Percentiles rank a stretch among this genome's conserved stretches.
phyloP scores from a whole-genome alignment of 1,284 basidiomycete species.

The Phellopilus nigrolimitatus region DNA sequence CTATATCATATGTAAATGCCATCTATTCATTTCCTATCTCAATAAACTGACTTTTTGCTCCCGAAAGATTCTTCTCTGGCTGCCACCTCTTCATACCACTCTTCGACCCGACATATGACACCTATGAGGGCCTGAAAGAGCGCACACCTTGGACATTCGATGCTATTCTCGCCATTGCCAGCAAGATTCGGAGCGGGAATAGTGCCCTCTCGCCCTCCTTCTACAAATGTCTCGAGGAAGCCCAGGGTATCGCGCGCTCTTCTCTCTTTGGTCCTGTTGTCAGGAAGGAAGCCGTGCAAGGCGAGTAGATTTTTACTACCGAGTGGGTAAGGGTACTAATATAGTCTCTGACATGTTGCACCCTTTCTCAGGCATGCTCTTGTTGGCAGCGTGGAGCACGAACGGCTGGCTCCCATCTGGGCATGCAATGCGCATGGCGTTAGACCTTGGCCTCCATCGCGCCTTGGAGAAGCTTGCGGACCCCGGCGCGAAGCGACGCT shows the following conservation, averaged over 20 bases:
- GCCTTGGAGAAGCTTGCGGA: slow-evolving; percentile 89
- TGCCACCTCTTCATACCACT: slow-evolving; percentile 94
- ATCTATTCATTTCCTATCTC: slow-evolving; percentile 1
- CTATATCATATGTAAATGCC: slow-evolving; percentile 72
- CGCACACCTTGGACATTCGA: slow-evolving; percentile 92
- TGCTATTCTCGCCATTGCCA: slow-evolving; percentile 84
- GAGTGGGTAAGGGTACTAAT: too few species aligned
- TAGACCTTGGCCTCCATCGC: slow-evolving; percentile 88
- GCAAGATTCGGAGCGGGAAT: slow-evolving; percentile 87
- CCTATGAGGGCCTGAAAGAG: slow-evolving; percentile 84
- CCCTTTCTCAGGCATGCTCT: slow-evolving; percentile 67
- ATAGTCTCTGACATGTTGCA: slow-evolving; percentile 10
- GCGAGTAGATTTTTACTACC: slow-evolving; percentile 32
- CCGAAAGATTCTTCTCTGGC: slow-evolving; percentile 84
- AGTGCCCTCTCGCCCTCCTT: slow-evolving; percentile 80
- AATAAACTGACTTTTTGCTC: slow-evolving; percentile 19
- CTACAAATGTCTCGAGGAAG: slow-evolving; percentile 88
- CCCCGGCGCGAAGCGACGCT: slow-evolving; percentile 55
- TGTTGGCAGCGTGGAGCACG: slow-evolving; percentile 89
- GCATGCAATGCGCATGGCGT: slow-evolving; percentile 90
- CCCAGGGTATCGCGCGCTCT: slow-evolving; percentile 89
- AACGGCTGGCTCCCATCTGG: slow-evolving; percentile 92
- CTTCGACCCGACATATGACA: slow-evolving; percentile 87
- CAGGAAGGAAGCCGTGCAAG: slow-evolving; percentile 91
- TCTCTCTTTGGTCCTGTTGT: slow-evolving; percentile 90